Evolutionary conservation across 495 filamentous ascomycete genomes (phyloP).

Genomic region (Astrothelium macrocarpum): DNA sequence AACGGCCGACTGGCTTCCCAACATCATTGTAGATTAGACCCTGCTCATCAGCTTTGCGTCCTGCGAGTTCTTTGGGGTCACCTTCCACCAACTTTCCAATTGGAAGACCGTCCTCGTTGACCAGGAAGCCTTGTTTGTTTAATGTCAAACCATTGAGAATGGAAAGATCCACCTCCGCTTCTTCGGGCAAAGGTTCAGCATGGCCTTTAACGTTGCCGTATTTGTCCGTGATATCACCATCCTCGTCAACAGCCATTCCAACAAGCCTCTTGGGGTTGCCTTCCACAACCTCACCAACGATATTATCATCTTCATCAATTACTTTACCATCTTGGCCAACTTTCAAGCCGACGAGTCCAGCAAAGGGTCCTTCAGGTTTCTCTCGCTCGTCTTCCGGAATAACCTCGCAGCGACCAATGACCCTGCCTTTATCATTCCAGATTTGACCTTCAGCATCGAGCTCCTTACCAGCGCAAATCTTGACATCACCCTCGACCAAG

Average conservation of each 20-base stretch:
- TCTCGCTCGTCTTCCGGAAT: slow-evolving; percentile 65
- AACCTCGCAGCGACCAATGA: slow-evolving; percentile 64
- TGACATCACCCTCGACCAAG: slow-evolving; percentile 56
- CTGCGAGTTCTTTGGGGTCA: slow-evolving; percentile 56
- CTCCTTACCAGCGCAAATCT: slow-evolving; percentile 58
- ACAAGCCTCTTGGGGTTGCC: slow-evolving; percentile 65
- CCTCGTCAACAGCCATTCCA: slow-evolving; percentile 68
- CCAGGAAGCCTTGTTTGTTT: slow-evolving; percentile 75
- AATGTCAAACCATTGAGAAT: slow-evolving; percentile 58
- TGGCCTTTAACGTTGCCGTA: slow-evolving; percentile 60
- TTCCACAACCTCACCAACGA: slow-evolving; percentile 64
- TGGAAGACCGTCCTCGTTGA: slow-evolving; percentile 56
- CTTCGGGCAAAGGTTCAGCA: slow-evolving; percentile 48
- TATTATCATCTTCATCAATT: slow-evolving; percentile 54
- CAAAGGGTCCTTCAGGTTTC: slow-evolving; percentile 62
- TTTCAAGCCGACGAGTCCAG: slow-evolving; percentile 58
- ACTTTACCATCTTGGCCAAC: slow-evolving; percentile 64
- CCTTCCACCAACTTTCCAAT: slow-evolving; percentile 64
- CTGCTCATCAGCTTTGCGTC: slow-evolving; percentile 59
- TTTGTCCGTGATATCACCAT: slow-evolving; percentile 76
- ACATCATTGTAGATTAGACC: slow-evolving; percentile 65
- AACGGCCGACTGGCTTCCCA: slow-evolving; percentile 63
- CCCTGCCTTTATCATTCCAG: slow-evolving; percentile 62
- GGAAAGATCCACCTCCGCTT: slow-evolving; percentile 43
- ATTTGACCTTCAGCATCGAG: slow-evolving; percentile 64